Evolutionary conservation across 176 grass and related monocot species (phyloP).

Genomic region (Aegilops umbellulata): DNA sequence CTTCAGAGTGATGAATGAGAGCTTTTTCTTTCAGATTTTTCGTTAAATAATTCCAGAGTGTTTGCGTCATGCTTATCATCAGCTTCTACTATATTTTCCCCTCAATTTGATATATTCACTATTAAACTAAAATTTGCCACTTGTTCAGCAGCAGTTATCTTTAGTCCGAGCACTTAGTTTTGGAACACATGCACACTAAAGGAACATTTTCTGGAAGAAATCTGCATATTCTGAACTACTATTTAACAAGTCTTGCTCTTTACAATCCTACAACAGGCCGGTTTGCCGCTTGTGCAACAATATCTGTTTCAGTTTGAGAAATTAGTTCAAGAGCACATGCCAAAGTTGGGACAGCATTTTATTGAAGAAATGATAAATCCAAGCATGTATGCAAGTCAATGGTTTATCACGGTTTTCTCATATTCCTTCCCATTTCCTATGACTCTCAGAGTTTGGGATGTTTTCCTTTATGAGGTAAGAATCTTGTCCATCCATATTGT

Average conservation of each 20-base stretch:
- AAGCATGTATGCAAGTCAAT: slow-evolving; percentile 98
- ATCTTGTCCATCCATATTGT: slow-evolving; percentile 11
- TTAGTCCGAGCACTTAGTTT: slow-evolving; percentile 4
- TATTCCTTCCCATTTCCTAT: slow-evolving; percentile 91
- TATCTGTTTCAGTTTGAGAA: slow-evolving; percentile 89
- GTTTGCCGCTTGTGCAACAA: slow-evolving; percentile 84
- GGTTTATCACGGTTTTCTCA: slow-evolving; percentile 97
- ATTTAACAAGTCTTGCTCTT: slow-evolving; percentile 28
- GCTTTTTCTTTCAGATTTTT: background rate
- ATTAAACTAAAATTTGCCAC: background rate
- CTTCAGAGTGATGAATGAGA: background rate
- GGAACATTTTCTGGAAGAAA: background rate
- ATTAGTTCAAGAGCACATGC: slow-evolving; percentile 78
- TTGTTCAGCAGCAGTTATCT: background rate
- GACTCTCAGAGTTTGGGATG: slow-evolving; percentile 94
- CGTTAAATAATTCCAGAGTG: background rate
- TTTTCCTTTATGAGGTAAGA: slow-evolving; percentile 93
- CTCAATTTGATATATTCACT: background rate
- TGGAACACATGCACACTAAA: background rate
- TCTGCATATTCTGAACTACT: slow-evolving; percentile 5
- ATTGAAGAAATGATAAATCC: slow-evolving; percentile 92
- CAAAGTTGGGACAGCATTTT: slow-evolving; percentile 88
- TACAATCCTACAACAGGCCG: slow-evolving; percentile 56
- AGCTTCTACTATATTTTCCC: background rate
- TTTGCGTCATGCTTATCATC: background rate